Base-by-base conservation (phyloP, 164 flowering plant species). In the Nelumbo lutea region DNA sequence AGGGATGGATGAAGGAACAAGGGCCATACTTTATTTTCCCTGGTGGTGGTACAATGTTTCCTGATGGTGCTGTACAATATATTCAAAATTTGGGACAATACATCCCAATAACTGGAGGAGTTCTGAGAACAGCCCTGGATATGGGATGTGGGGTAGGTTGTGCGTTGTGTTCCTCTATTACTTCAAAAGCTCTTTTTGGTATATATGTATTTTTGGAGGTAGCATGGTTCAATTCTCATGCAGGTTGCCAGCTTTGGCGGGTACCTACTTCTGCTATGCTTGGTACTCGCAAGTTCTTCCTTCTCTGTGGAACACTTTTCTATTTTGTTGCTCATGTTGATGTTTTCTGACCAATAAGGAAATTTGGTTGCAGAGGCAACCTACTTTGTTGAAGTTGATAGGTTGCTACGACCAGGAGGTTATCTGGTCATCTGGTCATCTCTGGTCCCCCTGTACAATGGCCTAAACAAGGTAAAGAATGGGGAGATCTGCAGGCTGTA, bases 141-240 rank as follows among this genome's bases (percentile, higher is more conserved):
- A 92, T 95, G 98, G 99, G 99, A 61, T 95, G 99, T 83, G 99
- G 99, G 91, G 99, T 95, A 88, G 1, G n/a, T n/a, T n/a, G n/a
- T n/a, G 88, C 56, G 62, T 61, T 53, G 7, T 59, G 41, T 39
- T 61, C 56, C 64, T 53, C 9, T 66, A n/a, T n/a, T n/a, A n/a
- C n/a, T n/a, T n/a, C n/a, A n/a, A n/a, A n/a, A n/a, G n/a, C n/a
- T 40, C 59, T 43, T 39, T 56, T n/a, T n/a, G n/a, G n/a, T 47
- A n/a, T 68, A 7, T 52, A 13, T 72, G 43, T n/a, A 9, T 42
- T 40, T 69, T 66, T 59, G 45, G 45, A n/a, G 27, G 47, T 72
- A 41, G 55, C 59, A 56, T 3, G 11, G 9, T 72, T 9, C 9
- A 9, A 14, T 59, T 27, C 50, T 67, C n/a, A 47, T 84, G 66